Evolutionary conservation across 2,329 filamentous ascomycete species (phyloP).

Genomic region (Microcyclospora tardicrescens): DNA sequence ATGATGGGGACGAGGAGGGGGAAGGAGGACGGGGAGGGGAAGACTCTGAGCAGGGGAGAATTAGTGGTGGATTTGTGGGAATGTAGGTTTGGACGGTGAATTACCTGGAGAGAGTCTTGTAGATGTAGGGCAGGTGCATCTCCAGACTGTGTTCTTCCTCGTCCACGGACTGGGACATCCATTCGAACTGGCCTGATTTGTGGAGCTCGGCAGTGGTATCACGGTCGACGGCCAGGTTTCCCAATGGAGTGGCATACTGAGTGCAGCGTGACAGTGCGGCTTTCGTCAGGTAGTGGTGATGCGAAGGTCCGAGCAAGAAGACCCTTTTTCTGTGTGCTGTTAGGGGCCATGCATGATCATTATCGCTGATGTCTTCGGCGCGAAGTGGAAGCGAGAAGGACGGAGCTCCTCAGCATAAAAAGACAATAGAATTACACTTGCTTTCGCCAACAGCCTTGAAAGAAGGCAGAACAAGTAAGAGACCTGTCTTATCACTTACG

Average conservation of each 20-base stretch:
- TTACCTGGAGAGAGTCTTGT: conserved; percentile 54
- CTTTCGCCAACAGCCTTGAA: background rate
- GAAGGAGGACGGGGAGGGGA: conserved; percentile 37
- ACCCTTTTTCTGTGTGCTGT: conserved; percentile 54
- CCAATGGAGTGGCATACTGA: conserved; percentile 61
- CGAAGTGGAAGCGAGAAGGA: background rate
- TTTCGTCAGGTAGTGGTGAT: conserved; percentile 67
- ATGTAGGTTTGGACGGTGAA: background rate
- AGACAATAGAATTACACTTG: background rate
- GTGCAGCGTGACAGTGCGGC: conserved; percentile 64
- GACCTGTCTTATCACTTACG: conserved; percentile 35
- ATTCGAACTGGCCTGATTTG: conserved; percentile 43
- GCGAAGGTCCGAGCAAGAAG: conserved; percentile 86
- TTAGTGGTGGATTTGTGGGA: no score
- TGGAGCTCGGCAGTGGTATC: conserved; percentile 40
- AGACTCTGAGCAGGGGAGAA: no score
- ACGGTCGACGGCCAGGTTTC: conserved; percentile 53
- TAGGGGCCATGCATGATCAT: background rate
- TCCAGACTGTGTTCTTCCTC: conserved; percentile 84
- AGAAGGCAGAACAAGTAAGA: background rate
- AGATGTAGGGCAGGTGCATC: conserved; percentile 92
- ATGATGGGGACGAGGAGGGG: conserved; percentile 76
- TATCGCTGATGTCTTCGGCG: background rate
- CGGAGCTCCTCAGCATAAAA: background rate
- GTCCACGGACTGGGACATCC: conserved; percentile 56